These are phyloP conservation scores for Phyllostachys edulis DNA, from an alignment of 176 grass and related monocot species.

Conservation along the genomic window DNA sequence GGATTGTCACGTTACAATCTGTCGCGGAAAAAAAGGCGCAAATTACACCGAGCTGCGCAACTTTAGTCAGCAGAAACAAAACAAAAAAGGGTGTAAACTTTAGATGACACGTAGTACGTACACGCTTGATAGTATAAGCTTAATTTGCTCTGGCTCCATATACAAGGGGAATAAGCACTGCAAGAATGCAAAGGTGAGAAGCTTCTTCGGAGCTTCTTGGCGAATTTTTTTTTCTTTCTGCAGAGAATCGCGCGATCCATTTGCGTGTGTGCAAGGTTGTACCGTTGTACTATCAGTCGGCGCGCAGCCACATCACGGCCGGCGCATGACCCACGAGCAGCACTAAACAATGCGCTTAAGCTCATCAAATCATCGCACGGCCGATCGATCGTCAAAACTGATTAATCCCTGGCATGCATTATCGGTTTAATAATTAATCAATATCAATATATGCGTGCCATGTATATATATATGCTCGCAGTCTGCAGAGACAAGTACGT, in stretches of 20 bases:
- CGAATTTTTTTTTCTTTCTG: neutral
- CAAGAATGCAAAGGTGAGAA: neutral
- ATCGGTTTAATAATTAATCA: neutral
- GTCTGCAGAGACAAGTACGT: neutral
- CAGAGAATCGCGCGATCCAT: neutral
- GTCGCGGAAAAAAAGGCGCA: neutral
- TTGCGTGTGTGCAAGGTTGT: neutral
- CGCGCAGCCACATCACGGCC: neutral
- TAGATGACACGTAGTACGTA: neutral
- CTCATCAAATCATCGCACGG: neutral
- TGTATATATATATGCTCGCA: neutral
- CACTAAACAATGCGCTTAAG: constrained; percentile 24
- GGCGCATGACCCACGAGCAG: constrained; percentile 29
- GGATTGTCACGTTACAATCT: too few relatives aligned
- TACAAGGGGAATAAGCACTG: neutral
- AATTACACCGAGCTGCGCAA: neutral
- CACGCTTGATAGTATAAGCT: neutral
- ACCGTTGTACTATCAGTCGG: neutral
- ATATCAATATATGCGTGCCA: neutral
- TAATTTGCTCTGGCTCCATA: neutral
- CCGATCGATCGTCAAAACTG: neutral
- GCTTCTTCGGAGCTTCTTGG: constrained; percentile 38
- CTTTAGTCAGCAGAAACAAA: neutral
- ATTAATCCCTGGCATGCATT: neutral
- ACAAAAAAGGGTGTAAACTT: neutral